Evolutionary conservation across 257 asterid genomes (phyloP).

Genomic region (Petunia axillaris): DNA sequence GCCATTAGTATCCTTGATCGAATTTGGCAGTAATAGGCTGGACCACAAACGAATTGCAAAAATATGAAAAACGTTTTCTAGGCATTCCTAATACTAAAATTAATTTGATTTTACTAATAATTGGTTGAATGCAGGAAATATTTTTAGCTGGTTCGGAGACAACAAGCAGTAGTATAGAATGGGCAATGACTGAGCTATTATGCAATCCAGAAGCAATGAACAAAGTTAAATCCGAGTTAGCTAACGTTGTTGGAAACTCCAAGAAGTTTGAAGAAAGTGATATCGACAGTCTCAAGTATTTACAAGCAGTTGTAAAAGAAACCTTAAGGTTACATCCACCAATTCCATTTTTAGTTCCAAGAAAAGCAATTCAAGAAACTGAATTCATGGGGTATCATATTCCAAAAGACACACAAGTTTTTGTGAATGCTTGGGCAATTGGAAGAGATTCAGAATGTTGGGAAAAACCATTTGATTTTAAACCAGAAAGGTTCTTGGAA

Average conservation of each 20-base stretch:
- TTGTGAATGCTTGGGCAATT: constrained; percentile 59
- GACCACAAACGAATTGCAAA: too few relatives aligned
- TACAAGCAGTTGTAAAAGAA: constrained; percentile 61
- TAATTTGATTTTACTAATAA: background rate
- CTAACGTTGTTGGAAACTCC: constrained; percentile 38
- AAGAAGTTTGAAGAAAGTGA: constrained; percentile 49
- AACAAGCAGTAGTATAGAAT: constrained; percentile 63
- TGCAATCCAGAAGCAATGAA: constrained; percentile 52
- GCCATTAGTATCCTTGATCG: too few relatives aligned
- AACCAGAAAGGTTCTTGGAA: constrained; percentile 55
- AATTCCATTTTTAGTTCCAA: constrained; percentile 55
- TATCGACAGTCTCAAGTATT: constrained; percentile 52
- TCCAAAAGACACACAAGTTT: constrained; percentile 53
- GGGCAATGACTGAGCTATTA: constrained; percentile 76
- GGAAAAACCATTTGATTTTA: constrained; percentile 51
- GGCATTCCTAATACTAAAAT: too few relatives aligned
- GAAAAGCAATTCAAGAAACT: constrained; percentile 51
- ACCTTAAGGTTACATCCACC: constrained; percentile 57
- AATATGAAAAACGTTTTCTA: too few relatives aligned
- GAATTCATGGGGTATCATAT: constrained; percentile 50
- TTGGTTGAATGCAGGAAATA: constrained; percentile 47
- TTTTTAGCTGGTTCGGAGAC: constrained; percentile 77
- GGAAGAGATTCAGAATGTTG: constrained; percentile 58
- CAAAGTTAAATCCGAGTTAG: constrained; percentile 49
- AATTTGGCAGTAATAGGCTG: too few relatives aligned